Evolutionary conservation across 2,329 filamentous ascomycete species (phyloP).

Genomic region (Leptodontidium sp.): DNA sequence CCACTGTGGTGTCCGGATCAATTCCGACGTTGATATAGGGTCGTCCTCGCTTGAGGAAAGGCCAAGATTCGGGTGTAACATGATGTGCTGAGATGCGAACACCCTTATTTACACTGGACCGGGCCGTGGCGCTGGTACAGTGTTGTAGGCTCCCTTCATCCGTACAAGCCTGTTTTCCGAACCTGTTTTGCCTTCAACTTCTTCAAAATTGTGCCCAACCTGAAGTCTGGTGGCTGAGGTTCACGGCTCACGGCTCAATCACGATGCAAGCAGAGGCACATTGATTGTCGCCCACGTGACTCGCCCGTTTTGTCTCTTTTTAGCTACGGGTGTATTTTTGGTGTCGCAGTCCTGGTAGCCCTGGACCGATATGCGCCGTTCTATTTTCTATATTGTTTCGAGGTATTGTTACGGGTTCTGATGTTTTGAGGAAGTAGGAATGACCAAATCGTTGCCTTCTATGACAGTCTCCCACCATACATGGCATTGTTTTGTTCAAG

Average conservation of each 20-base stretch:
- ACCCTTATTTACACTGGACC: background rate
- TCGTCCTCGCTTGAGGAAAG: background rate
- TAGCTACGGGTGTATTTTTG: background rate
- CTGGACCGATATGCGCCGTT: background rate
- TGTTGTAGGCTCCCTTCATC: background rate
- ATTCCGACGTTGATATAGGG: constrained; percentile 3
- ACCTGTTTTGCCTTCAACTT: background rate
- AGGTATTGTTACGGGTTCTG: background rate
- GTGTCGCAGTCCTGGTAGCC: background rate
- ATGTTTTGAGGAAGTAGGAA: background rate
- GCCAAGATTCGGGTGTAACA: constrained; percentile 11
- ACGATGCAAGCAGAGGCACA: background rate
- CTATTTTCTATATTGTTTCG: no score
- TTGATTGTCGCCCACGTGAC: background rate
- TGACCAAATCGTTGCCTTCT: background rate
- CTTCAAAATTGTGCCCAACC: background rate
- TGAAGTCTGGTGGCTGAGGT: background rate
- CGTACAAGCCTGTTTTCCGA: background rate
- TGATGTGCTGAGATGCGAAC: background rate
- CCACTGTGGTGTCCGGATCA: background rate
- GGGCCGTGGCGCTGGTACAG: no score
- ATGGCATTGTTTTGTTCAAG: background rate
- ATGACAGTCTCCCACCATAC: background rate
- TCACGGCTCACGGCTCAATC: background rate
- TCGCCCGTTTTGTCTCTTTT: background rate